These are phyloP conservation scores for Talaromyces sp. DNA, from an alignment of 2,329 filamentous ascomycete species.

Conservation along the genomic window DNA sequence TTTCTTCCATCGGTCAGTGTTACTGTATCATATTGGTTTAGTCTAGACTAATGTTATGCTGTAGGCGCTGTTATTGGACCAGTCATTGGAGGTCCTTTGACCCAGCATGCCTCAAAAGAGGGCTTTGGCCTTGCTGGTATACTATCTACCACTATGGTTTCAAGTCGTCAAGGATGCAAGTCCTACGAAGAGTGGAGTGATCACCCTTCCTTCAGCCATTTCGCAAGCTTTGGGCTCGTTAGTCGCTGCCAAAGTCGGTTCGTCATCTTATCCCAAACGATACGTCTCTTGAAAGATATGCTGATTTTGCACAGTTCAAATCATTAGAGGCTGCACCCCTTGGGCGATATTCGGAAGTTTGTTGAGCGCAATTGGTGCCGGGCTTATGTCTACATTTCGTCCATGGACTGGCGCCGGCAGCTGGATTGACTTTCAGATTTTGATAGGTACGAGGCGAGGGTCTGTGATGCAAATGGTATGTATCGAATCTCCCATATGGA, in stretches of 20 bases:
- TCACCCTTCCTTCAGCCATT: neutral
- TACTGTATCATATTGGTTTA: neutral
- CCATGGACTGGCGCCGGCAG: neutral
- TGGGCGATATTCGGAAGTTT: neutral
- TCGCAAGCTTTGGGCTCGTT: neutral
- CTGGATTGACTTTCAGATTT: neutral
- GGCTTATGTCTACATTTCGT: neutral
- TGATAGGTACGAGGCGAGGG: neutral
- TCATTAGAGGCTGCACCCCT: neutral
- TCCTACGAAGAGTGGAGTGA: neutral
- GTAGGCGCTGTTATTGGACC: neutral
- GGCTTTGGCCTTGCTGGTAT: neutral
- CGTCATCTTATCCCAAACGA: neutral
- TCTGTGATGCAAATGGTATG: neutral
- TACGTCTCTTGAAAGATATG: neutral
- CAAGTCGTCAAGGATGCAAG: neutral
- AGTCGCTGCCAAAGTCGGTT: neutral
- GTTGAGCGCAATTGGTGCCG: neutral
- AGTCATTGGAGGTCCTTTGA: neutral
- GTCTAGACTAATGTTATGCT: neutral
- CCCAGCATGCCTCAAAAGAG: neutral
- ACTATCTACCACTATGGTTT: neutral
- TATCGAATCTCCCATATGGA: neutral
- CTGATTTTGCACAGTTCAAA: neutral
- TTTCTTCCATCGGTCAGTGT: neutral